These are phyloP conservation scores for Mycena latifolia DNA, from an alignment of 768 basidiomycete species.

Conservation along the genomic window DNA sequence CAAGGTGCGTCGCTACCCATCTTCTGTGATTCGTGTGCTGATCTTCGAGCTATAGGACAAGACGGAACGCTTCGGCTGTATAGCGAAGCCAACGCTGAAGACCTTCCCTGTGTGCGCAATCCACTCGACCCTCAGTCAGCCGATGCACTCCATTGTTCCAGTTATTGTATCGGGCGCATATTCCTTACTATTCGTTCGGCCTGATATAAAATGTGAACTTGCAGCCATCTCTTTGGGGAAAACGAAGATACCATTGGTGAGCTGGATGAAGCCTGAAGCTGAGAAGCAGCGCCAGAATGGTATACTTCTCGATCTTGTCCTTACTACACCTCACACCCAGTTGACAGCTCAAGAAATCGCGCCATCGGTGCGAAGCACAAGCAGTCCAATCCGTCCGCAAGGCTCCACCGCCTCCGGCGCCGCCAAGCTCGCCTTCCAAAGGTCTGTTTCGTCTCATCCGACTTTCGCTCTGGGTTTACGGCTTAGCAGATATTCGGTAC, in stretches of 20 bases:
- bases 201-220: neutral
- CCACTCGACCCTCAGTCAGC: constrained; percentile 94
- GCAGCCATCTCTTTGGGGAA: constrained; percentile 94
- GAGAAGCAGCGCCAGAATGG: constrained; percentile 95
- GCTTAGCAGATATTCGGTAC: constrained; percentile 80
- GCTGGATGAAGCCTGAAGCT: constrained; percentile 92
- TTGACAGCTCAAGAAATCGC: constrained; percentile 88
- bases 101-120: constrained; percentile 99
- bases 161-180: constrained; percentile 90
- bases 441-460: constrained; percentile 55
- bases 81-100: constrained; percentile 93
- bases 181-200: neutral
- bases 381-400: constrained; percentile 86
- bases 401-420: constrained; percentile 61
- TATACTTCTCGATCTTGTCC: constrained; percentile 44
- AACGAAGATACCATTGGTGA: constrained; percentile 87
- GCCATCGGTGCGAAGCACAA: constrained; percentile 85
- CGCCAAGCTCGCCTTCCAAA: constrained; percentile 83
- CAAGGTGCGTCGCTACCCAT: constrained; percentile 69
- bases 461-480: neutral
- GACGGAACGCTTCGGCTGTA: constrained; percentile 96
- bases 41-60: constrained; percentile 65
- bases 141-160: constrained; percentile 98
- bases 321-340: constrained; percentile 3
- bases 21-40: neutral